These are phyloP conservation scores for Cutaneotrichosporon cavernicola DNA, from an alignment of 1,284 basidiomycete genomes.

Conservation along the genomic window DNA sequence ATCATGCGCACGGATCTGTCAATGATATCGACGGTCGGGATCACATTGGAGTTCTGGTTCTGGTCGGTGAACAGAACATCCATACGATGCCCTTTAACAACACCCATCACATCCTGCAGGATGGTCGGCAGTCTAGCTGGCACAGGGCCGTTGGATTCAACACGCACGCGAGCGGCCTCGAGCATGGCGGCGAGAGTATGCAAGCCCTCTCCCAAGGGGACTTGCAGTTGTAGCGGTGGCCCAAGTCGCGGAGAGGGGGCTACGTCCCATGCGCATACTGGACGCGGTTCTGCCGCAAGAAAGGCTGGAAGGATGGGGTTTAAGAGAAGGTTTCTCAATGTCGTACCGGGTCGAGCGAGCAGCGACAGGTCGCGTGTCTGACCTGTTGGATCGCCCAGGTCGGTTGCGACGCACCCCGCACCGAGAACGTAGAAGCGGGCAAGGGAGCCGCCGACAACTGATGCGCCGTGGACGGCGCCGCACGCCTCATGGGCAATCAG, in stretches of 20 bases:
- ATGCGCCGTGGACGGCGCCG: background rate
- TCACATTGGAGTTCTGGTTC: background rate
- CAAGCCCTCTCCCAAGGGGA: background rate
- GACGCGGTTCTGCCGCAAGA: background rate
- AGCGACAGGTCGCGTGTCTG: background rate
- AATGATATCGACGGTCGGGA: background rate
- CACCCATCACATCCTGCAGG: background rate
- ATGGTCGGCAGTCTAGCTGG: background rate
- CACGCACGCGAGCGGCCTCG: background rate
- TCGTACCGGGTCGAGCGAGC: background rate
- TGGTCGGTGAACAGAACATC: background rate
- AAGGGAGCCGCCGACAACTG: background rate
- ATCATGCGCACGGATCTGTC: background rate
- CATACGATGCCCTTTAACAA: background rate
- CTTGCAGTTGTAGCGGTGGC: background rate
- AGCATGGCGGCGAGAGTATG: background rate
- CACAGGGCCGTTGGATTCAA: background rate
- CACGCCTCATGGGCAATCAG: slow-evolving; percentile 1
- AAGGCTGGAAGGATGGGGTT: background rate
- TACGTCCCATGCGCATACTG: background rate
- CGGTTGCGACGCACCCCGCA: background rate
- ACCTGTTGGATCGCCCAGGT: background rate
- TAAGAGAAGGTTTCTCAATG: background rate
- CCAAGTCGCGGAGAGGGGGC: background rate
- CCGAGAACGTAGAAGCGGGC: background rate